phyloP scores from a whole-genome alignment of 768 basidiomycete genomes.

The Hortiboletus flavorubellus region DNA sequence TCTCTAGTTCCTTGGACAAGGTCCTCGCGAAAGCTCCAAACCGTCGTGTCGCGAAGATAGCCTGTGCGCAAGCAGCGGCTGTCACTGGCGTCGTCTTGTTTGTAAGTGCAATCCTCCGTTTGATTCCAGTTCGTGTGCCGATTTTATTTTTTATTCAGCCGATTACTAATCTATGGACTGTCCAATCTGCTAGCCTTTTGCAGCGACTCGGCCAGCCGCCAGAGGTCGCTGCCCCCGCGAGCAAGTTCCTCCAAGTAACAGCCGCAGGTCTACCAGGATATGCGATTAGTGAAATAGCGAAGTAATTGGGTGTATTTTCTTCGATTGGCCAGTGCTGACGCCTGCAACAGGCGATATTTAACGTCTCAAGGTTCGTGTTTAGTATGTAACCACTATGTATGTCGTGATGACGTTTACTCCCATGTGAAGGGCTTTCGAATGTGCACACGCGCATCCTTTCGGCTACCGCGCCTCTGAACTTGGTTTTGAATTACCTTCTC shows the following conservation, averaged over 20 bases:
- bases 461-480: constrained; percentile 20
- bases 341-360: constrained; percentile 17
- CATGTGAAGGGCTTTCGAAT: constrained; percentile 18
- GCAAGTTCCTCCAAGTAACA: constrained; percentile 37
- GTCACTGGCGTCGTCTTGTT: constrained; percentile 24
- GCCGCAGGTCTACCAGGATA: constrained; percentile 46
- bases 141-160: constrained; percentile 8
- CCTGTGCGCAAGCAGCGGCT: constrained; percentile 18
- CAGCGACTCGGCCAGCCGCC: constrained; percentile 36
- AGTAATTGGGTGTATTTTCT: constrained; percentile 18
- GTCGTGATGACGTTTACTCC: not conserved
- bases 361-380: constrained; percentile 17
- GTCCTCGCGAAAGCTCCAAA: constrained; percentile 13
- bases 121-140: not conserved
- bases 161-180: constrained; percentile 21
- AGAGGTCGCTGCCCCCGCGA: constrained; percentile 38
- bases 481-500: constrained; percentile 26
- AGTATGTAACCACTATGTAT: not conserved
- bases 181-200: constrained; percentile 35
- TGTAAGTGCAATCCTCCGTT: constrained; percentile 7
- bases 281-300: constrained; percentile 39
- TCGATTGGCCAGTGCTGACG: constrained; percentile 1
- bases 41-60: constrained; percentile 12
- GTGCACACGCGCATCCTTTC: constrained; percentile 24
- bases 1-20: constrained; percentile 20